Evolutionary conservation across 2,329 filamentous ascomycete genomes (phyloP).

Genomic region (Botrytis deweyae): DNA sequence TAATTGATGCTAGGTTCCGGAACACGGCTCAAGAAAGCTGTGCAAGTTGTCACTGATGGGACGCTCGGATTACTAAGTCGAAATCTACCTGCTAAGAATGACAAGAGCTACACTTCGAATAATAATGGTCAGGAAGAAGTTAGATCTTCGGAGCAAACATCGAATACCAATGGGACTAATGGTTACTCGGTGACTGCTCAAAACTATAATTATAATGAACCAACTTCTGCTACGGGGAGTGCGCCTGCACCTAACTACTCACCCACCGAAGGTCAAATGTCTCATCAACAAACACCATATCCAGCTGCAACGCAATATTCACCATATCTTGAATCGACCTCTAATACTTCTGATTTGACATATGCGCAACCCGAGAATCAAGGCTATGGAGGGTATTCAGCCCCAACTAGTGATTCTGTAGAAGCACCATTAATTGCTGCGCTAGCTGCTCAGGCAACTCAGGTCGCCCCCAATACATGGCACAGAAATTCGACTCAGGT

Average conservation of each 20-base stretch:
- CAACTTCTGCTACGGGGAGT: conserved; percentile 21
- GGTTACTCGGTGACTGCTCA: conserved; percentile 14
- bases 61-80: conserved; percentile 49
- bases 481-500: conserved; percentile 22
- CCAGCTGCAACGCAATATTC: conserved; percentile 38
- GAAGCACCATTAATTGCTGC: conserved; percentile 35
- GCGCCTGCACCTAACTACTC: conserved; percentile 25
- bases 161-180: conserved; percentile 9
- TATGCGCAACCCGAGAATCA: conserved; percentile 32
- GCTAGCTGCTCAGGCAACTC: conserved; percentile 33
- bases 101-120: conserved; percentile 32
- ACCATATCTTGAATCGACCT: conserved; percentile 31
- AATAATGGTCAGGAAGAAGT: conserved; percentile 13
- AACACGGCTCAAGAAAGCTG: conserved; percentile 47
- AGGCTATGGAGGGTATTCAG: conserved; percentile 2
- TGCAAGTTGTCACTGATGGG: conserved; percentile 50
- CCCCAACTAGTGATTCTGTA: conserved; percentile 23
- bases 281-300: conserved; percentile 36
- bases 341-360: conserved; percentile 24
- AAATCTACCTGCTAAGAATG: conserved; percentile 43
- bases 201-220: conserved; percentile 25
- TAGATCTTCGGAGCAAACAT: conserved; percentile 22
- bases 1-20: conserved; percentile 45
- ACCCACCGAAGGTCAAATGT: conserved; percentile 28
- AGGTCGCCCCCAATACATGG: conserved; percentile 40